Percentiles rank a stretch among this genome's conserved stretches.
Conservation (phyloP, 2,329 filamentous ascomycete species). For the Nemania serpens region DNA sequence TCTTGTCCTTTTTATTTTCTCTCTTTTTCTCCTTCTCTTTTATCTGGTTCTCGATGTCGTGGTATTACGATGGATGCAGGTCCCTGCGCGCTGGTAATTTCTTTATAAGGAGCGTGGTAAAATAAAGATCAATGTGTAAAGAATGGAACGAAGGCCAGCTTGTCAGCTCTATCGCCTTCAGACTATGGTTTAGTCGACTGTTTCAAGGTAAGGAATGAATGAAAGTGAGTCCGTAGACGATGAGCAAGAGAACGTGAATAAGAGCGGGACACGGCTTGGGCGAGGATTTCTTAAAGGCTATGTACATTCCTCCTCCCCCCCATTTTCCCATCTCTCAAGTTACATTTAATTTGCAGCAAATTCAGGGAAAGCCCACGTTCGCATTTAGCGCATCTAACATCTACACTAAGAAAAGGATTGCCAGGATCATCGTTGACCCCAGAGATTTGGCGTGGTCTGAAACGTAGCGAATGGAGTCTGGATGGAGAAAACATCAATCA, state of each 20-base stretch:
- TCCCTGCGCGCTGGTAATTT: neutral
- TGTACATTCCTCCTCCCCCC: too few species aligned
- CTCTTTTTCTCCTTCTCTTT: neutral
- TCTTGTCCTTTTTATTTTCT: neutral
- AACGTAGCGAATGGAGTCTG: conserved; percentile 31
- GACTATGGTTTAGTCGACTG: conserved; percentile 13
- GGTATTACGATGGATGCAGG: conserved; percentile 2
- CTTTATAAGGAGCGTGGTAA: conserved; percentile 7
- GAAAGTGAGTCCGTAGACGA: conserved; percentile 9
- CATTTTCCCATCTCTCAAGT: too few species aligned
- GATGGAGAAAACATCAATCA: conserved; percentile 17
- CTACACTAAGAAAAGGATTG: conserved; percentile 16
- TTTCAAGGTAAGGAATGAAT: conserved; percentile 23
- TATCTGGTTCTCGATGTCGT: neutral
- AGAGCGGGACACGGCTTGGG: neutral
- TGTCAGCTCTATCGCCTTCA: conserved; percentile 15
- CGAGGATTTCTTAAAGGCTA: conserved; percentile 6
- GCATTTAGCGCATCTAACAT: too few species aligned
- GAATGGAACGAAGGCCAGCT: conserved; percentile 27
- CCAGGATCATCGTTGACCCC: conserved; percentile 26
- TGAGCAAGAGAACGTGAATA: conserved; percentile 1
- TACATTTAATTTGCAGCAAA: too few species aligned
- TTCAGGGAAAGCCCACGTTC: too few species aligned
- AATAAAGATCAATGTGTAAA: conserved; percentile 11
- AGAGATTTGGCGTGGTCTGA: conserved; percentile 28